phyloP scores from a whole-genome alignment of 2,329 filamentous ascomycete species.

The Fusarium fujikuroi region DNA sequence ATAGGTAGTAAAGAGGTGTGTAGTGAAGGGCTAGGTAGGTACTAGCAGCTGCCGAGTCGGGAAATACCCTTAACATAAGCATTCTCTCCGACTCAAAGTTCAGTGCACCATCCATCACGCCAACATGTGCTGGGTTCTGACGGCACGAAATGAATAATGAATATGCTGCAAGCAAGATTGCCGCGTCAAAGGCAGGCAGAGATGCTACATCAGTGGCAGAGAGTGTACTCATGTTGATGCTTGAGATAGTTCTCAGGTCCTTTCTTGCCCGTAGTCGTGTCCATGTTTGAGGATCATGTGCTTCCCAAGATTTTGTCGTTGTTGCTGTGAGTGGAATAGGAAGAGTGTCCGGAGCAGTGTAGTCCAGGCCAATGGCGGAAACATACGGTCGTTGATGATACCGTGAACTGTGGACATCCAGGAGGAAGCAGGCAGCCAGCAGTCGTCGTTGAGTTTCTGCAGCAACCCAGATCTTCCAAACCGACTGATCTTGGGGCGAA shows the following conservation, averaged over 20 bases:
- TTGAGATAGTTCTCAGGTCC: constrained; percentile 41
- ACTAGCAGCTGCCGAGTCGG: constrained; percentile 57
- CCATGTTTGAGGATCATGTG: constrained; percentile 59
- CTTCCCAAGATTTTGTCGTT: constrained; percentile 61
- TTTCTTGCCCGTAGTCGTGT: constrained; percentile 47
- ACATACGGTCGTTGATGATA: constrained; percentile 63
- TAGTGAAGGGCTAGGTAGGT: constrained; percentile 67
- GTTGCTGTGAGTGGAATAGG: constrained; percentile 59
- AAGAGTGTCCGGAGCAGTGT: constrained; percentile 49
- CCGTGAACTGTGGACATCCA: constrained; percentile 65
- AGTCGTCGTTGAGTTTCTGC: constrained; percentile 64
- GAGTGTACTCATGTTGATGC: constrained; percentile 48
- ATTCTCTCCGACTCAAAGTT: constrained; percentile 39
- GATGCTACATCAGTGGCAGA: constrained; percentile 51
- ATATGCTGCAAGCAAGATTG: constrained; percentile 54
- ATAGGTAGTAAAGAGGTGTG: constrained; percentile 67
- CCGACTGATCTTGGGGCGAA: constrained; percentile 43
- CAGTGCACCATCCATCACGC: constrained; percentile 39
- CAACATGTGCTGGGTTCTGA: constrained; percentile 42
- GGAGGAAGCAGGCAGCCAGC: constrained; percentile 65
- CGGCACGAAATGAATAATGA: constrained; percentile 53
- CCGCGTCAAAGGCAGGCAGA: constrained; percentile 53
- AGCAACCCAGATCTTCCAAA: constrained; percentile 65
- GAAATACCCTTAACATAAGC: constrained; percentile 56
- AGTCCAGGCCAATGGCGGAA: constrained; percentile 50